These are phyloP conservation scores for Clonostachys solani DNA, from an alignment of 2,329 filamentous ascomycete genomes.

Conservation along the genomic window DNA sequence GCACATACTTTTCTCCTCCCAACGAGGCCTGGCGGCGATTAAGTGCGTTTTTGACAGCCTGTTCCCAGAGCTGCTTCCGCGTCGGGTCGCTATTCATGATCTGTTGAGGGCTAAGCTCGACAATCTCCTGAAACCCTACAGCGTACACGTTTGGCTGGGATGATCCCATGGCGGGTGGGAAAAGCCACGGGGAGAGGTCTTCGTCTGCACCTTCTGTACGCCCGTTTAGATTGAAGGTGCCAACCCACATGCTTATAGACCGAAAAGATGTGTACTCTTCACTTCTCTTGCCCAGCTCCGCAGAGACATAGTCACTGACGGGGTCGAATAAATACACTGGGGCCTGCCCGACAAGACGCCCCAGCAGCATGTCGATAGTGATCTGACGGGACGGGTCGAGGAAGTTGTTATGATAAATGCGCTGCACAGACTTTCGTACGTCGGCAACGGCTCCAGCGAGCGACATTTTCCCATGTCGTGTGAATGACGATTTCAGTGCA, in stretches of 20 bases:
- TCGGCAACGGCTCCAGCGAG: slow-evolving; percentile 91
- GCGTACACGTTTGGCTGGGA: slow-evolving; percentile 80
- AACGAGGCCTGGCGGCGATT: slow-evolving; percentile 65
- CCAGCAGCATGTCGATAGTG: slow-evolving; percentile 90
- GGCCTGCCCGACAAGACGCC: slow-evolving; percentile 75
- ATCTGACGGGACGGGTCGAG: slow-evolving; percentile 88
- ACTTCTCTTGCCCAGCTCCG: slow-evolving; percentile 65
- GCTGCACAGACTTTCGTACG: slow-evolving; percentile 86
- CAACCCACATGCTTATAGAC: slow-evolving; percentile 75
- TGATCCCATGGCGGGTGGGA: slow-evolving; percentile 52
- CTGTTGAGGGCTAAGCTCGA: slow-evolving; percentile 95
- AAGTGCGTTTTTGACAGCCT: slow-evolving; percentile 70
- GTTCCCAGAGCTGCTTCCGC: slow-evolving; percentile 81
- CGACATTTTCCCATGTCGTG: slow-evolving; percentile 92
- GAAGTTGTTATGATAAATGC: slow-evolving; percentile 97
- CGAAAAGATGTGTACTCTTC: slow-evolving; percentile 73
- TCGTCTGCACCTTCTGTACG: slow-evolving; percentile 71
- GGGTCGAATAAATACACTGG: slow-evolving; percentile 89
- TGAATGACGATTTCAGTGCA: slow-evolving; percentile 92
- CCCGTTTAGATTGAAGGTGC: slow-evolving; percentile 94
- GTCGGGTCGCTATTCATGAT: slow-evolving; percentile 98
- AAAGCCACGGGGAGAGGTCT: slow-evolving; percentile 84
- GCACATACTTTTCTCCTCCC: slow-evolving; percentile 76
- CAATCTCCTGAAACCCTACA: slow-evolving; percentile 95
- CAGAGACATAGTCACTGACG: slow-evolving; percentile 83